A percentile compares a stretch with the other conserved stretches of the same genome.
These are phyloP conservation scores for Colletotrichum truncatum DNA, from an alignment of 2,329 filamentous ascomycete genomes.

Conservation along the genomic window DNA sequence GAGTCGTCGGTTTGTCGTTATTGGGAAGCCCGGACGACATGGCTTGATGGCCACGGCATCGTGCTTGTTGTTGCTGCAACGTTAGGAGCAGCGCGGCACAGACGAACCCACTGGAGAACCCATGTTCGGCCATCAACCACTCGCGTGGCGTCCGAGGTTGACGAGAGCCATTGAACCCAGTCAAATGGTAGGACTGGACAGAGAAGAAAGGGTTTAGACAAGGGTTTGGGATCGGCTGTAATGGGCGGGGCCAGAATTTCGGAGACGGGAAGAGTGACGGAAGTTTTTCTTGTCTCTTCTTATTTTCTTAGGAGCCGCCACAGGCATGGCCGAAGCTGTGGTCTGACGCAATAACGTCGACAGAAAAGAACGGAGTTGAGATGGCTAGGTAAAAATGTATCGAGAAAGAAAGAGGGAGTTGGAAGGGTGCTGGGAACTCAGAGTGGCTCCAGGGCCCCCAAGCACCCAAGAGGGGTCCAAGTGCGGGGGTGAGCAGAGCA, in stretches of 20 bases:
- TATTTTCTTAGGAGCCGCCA: neutral
- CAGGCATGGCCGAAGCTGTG: neutral
- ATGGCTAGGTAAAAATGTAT: neutral
- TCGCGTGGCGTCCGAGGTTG: conserved; percentile 13
- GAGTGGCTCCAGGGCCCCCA: neutral
- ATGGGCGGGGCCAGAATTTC: conserved; percentile 19
- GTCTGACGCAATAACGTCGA: conserved; percentile 22
- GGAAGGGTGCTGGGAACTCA: neutral
- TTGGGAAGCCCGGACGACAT: conserved; percentile 15
- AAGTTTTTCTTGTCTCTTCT: neutral
- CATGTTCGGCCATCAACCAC: conserved; percentile 5
- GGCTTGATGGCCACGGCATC: conserved; percentile 14
- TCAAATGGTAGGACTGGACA: neutral
- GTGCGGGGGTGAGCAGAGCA: neutral
- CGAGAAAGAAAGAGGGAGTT: neutral
- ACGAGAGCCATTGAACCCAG: conserved; percentile 5
- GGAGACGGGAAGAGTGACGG: neutral
- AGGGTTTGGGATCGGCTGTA: conserved; percentile 23
- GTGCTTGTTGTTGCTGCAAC: neutral
- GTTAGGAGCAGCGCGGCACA: neutral
- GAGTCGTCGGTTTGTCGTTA: conserved; percentile 16
- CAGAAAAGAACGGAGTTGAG: neutral
- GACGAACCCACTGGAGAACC: conserved; percentile 11
- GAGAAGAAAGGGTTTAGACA: conserved; percentile 20
- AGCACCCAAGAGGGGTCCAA: neutral